A percentile compares a stretch with the other conserved stretches of the same genome.
These are phyloP conservation scores for Mycena haematopus DNA, from an alignment of 768 basidiomycete species.

Conservation along the genomic window DNA sequence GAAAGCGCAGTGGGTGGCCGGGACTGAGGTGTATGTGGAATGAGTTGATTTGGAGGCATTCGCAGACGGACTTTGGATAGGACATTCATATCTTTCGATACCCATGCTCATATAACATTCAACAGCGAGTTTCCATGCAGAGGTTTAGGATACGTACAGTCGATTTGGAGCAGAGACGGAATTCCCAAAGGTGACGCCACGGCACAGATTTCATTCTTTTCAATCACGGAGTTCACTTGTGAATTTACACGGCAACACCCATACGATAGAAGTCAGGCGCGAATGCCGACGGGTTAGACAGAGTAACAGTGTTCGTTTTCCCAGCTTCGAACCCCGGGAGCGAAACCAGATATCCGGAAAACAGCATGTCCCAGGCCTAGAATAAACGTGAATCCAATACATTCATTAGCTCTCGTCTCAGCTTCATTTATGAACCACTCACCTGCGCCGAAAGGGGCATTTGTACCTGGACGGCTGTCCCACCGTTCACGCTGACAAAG, in stretches of 20 bases:
- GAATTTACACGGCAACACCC: slow-evolving; percentile 41
- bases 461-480: slow-evolving; percentile 47
- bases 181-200: no score
- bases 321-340: slow-evolving; percentile 52
- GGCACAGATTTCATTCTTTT: no score
- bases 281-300: slow-evolving; percentile 50
- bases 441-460: slow-evolving; percentile 58
- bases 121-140: background rate
- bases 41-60: slow-evolving; percentile 16
- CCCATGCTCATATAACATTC: background rate
- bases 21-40: slow-evolving; percentile 55
- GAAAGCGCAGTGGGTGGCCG: slow-evolving; percentile 54
- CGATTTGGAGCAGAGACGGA: no score
- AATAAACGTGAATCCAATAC: background rate
- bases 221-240: background rate
- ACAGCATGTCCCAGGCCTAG: slow-evolving; percentile 57
- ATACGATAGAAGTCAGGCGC: slow-evolving; percentile 51
- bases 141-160: no score
- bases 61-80: background rate
- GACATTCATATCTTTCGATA: background rate
- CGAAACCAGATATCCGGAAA: slow-evolving; percentile 48
- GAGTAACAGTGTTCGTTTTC: slow-evolving; percentile 49
- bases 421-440: slow-evolving; percentile 16
- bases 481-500: slow-evolving; percentile 54
- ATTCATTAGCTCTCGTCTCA: background rate